Conservation (phyloP, 768 basidiomycete species). For the Tephrocybe sp. region DNA sequence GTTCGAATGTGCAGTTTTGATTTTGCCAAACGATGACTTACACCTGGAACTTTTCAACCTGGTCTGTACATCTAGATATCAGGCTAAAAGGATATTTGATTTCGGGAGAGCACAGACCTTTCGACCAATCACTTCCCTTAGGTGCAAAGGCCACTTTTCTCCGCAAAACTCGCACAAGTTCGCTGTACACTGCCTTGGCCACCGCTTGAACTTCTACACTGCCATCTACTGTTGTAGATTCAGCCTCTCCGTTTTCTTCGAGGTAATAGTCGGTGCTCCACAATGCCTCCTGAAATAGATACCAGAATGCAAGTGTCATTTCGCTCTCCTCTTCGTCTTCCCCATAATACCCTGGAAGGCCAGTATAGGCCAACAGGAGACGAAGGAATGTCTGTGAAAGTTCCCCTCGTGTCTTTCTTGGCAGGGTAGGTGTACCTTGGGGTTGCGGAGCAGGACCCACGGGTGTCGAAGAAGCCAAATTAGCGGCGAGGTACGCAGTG, state of each 20-base stretch:
- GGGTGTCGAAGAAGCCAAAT: constrained; percentile 49
- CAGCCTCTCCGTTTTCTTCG: constrained; percentile 13
- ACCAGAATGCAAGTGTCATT: constrained; percentile 87
- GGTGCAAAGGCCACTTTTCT: constrained; percentile 77
- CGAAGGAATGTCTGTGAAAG: constrained; percentile 71
- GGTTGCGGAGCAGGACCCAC: constrained; percentile 28
- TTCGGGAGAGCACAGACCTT: constrained; percentile 49
- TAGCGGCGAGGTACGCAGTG: constrained; percentile 66
- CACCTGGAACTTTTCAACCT: constrained; percentile 77
- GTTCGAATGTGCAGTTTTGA: not conserved
- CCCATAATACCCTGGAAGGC: constrained; percentile 69
- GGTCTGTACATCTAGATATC: constrained; percentile 43
- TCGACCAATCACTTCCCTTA: constrained; percentile 52
- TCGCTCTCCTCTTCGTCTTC: constrained; percentile 88
- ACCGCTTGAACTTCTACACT: constrained; percentile 33
- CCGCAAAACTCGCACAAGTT: constrained; percentile 69
- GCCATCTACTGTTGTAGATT: constrained; percentile 18
- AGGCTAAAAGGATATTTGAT: not conserved
- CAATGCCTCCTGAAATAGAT: constrained; percentile 82
- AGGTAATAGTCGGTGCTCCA: constrained; percentile 65
- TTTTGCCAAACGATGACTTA: constrained; percentile 31
- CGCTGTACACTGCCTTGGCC: constrained; percentile 75
- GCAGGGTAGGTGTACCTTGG: constrained; percentile 6
- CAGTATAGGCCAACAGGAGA: constrained; percentile 70
- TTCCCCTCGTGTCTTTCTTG: constrained; percentile 37